Evolutionary conservation across 257 asterid species (phyloP), one percentile per base, ranked within the genome.

Genomic region (Solanum corneliomulleri): DNA sequence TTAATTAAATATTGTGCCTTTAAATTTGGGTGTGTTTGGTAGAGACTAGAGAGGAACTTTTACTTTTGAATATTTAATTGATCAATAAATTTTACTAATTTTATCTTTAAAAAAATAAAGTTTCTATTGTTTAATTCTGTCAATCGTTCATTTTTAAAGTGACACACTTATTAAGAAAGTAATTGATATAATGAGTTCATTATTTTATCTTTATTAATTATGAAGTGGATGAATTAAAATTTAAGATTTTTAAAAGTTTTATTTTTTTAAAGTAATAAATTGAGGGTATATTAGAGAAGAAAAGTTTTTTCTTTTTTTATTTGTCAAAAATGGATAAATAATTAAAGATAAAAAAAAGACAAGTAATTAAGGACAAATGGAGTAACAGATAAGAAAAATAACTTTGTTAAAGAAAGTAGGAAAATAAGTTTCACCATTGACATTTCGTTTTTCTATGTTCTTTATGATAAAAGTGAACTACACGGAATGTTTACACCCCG

Each of bases 341-440:
- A 35, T 35, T 35, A 35, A 1, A 35, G 39, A 35, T 35, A 5
- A 5, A 33, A 35, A 35, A 35, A 35, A 35, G 7, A 35, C 7
- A 6, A 37, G 0, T 37, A 37, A 37, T 37, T 1, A 5, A 0
- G 0, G 7, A 37, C 7, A 37, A 37, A 5, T 37, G 1, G 1
- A 6, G 39, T 10, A 23, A 60, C 5, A 10, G 2, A 60, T 23
- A 15, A 60, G 25, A 58, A 60, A 21, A 60, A 60, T 9, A 60
- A n/a, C 4, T 60, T 60, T 4, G 11, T 4, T 11, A 23, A 12
- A 5, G 29, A n/a, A 62, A 52, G 3, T 15, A 52, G 15, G 1
- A 62, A 62, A 62, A 62, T 1, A 23, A 23, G 6, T 23, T 62
- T 62, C 31, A 62, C 2, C 0, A 23, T 3, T 62, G 7, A 11